Base-by-base conservation (phyloP, 768 basidiomycete species). In the Xerocomellus chrysenteron region DNA sequence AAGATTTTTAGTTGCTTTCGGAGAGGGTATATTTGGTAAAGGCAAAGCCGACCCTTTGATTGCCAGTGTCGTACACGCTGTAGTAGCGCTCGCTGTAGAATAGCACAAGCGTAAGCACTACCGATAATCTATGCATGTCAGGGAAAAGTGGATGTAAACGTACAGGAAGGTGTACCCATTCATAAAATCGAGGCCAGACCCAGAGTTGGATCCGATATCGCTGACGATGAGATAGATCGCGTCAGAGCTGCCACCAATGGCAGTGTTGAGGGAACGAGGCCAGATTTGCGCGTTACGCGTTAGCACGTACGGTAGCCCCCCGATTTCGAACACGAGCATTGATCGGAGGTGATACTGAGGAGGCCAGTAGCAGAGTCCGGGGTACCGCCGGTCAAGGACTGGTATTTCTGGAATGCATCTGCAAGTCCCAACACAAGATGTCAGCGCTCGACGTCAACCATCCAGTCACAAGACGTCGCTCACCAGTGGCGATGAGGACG, bases 281-380 rank as follows among this genome's bases (percentile, higher is more conserved):
- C 71, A 73, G 40, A 74, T 71, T 40, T 73, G 72, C 12, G 14
- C 55, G 56, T 74, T 71, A 26, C 59, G 40, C 12, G 47, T 55
- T 10, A 69, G 54, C 17, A 44, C 55, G 41, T 66, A 64, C 8
- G 49, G 11, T 1, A 12, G 30, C 0, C 53, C 60, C 21, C 60
- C 61, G 35, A 73, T 62, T 32, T 54, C 50, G 62, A 74, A 74
- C 52, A 48, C 48, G 26, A 74, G 48, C 19, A 71, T 42, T 74
- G 66, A 11, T 41, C 30, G 5, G 54, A 19, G 3, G 65, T 67
- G 16, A 75, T 57, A 8, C 12, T 57, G 16, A 75, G 65, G 2
- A 75, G 55, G 10, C 74, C 71, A 0, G 68, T 70, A 5, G 45
- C 40, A 6, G 48, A 21, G 36, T 74, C 74, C 36, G 63, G 1